Base-by-base conservation (phyloP, 169 alveolate genomes). In the Hepatocystis sp. region DNA sequence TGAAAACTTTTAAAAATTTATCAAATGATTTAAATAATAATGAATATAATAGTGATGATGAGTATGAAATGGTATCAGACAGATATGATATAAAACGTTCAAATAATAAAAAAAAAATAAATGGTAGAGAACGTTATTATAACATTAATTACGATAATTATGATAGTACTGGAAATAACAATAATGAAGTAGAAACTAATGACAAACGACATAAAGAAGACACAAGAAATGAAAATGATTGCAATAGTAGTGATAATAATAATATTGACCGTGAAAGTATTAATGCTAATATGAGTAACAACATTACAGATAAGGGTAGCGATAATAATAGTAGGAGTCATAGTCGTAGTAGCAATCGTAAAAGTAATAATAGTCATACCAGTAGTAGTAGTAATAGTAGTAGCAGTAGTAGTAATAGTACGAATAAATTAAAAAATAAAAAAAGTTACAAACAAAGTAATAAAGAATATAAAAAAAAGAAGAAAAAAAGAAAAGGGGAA, bases 301-400 rank as follows among this genome's bases (percentile, higher is more conserved):
- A 23, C 21, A 32, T 11, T 13, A 8, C 32, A 13, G 3, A 19
- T 8, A 60, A 28, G 17, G 51, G 23, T 11, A 42, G 25, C n/a
- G 68, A 13, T n/a, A 17, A 42, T 11, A 44, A 60, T 17, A 28
- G 68, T 15, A 49, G 34, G 19, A 60, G 55, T 32, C 17, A 60
- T 10, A 7, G 8, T 44, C 17, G 11, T 7, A 60, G 15, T 44
- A n/a, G 52, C 51, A 60, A 60, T 19, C 53, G 55, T 10, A 36
- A 27, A 5, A 44, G 11, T 11, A 60, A 60, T n/a, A 27, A 4
- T 15, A 60, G 23, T 27, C 10, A 2, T 34, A 44, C 17, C 0
- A 42, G 2, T 8, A 60, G 13, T 36, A 10, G 52, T n/a, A 36
- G 23, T 32, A 28, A 19, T 3, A 8, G 8, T 13, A 32, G 52